These are phyloP conservation scores for Laetiporus sulphureus DNA, from an alignment of 1,284 basidiomycete genomes.

Conservation along the genomic window DNA sequence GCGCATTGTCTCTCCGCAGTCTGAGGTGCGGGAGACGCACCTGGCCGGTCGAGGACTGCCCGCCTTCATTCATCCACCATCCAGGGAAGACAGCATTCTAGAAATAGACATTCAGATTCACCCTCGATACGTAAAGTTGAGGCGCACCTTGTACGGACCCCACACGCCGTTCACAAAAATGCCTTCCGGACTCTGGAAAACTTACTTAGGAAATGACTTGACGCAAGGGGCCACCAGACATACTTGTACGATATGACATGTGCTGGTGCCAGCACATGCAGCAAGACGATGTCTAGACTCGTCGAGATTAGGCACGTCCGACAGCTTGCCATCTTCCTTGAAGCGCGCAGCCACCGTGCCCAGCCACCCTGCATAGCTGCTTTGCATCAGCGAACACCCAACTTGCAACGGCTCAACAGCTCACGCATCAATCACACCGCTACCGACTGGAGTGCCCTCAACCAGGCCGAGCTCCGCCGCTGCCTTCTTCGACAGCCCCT, in stretches of 20 bases:
- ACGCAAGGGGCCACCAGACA: constrained; percentile 7
- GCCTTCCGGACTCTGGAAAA: constrained; percentile 62
- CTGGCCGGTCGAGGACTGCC: constrained; percentile 98
- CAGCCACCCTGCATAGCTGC: constrained; percentile 95
- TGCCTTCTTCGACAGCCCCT: constrained; percentile 73
- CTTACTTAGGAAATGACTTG: not conserved
- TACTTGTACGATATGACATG: constrained; percentile 90
- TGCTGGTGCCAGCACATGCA: constrained; percentile 93
- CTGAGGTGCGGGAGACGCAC: constrained; percentile 29
- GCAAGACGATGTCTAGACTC: constrained; percentile 83
- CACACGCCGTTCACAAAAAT: constrained; percentile 92
- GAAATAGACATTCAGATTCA: not conserved
- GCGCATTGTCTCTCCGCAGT: too few relatives aligned
- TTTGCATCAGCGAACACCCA: constrained; percentile 5
- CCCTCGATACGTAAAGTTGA: not conserved
- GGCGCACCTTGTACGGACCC: constrained; percentile 84
- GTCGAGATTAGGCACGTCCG: constrained; percentile 51
- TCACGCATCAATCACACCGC: constrained; percentile 92
- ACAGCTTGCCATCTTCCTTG: constrained; percentile 46
- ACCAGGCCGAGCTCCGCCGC: constrained; percentile 83
- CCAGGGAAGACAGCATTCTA: constrained; percentile 85
- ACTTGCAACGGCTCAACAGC: constrained; percentile 18
- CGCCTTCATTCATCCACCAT: constrained; percentile 99
- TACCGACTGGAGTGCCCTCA: constrained; percentile 91
- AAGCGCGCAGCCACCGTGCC: constrained; percentile 89